These are phyloP conservation scores for Blastobotrys attinorum DNA, from an alignment of 805 yeast species.

Conservation along the genomic window DNA sequence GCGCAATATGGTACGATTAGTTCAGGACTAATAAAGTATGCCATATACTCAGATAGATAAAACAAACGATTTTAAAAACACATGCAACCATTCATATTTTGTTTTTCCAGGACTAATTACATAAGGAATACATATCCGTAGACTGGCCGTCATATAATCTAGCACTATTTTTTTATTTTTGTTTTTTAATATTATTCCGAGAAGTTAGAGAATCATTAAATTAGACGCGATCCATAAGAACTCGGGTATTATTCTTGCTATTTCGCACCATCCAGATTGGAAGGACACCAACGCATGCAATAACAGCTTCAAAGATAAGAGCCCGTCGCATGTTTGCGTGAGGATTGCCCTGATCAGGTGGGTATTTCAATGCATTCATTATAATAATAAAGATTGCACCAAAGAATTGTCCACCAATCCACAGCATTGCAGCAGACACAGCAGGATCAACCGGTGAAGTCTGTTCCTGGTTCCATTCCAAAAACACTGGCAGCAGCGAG, in stretches of 20 bases:
- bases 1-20: too few species aligned
- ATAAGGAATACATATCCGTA: too few species aligned
- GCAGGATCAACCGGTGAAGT: constrained; percentile 28
- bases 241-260: constrained; percentile 11
- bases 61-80: too few species aligned
- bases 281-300: constrained; percentile 23
- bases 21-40: too few species aligned
- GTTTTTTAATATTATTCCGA: too few species aligned
- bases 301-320: constrained; percentile 27
- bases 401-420: constrained; percentile 27
- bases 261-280: constrained; percentile 17
- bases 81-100: too few species aligned
- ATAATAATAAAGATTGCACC: constrained; percentile 28
- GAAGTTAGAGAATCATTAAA: too few species aligned
- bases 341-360: constrained; percentile 22
- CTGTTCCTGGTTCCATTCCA: constrained; percentile 29
- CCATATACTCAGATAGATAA: too few species aligned
- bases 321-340: constrained; percentile 28
- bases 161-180: too few species aligned
- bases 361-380: constrained; percentile 26
- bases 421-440: constrained; percentile 23
- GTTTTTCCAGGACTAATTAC: too few species aligned
- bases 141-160: too few species aligned
- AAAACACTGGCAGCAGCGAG: constrained; percentile 24
- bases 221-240: constrained; percentile 16